Evolutionary conservation across 305 asterid species (phyloP).

Genomic region (Solanum hybrid): DNA sequence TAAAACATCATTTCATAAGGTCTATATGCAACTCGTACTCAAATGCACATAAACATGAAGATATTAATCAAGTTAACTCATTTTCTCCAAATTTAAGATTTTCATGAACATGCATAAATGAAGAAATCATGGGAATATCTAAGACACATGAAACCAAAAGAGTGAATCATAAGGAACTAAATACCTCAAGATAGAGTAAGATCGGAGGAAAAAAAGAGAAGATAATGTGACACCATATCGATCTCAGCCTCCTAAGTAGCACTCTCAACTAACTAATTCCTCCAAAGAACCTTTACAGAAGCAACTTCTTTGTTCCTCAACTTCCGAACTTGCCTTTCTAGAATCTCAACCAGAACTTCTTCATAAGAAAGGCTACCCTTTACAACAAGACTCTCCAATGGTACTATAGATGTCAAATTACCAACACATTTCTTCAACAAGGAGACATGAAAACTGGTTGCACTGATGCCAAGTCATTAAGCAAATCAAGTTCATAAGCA

Average conservation of each 20-base stretch:
- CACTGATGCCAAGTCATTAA: background rate
- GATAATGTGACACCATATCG: background rate
- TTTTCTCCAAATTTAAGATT: background rate
- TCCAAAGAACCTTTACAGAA: background rate
- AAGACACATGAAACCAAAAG: background rate
- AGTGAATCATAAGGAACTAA: background rate
- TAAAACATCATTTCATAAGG: background rate
- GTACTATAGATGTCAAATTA: background rate
- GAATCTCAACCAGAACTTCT: background rate
- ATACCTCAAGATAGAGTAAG: background rate
- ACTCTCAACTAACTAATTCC: background rate
- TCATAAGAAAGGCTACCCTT: background rate
- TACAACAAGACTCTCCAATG: background rate
- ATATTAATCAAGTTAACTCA: background rate
- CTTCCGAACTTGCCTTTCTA: background rate
- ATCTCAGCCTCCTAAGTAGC: background rate
- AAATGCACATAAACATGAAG: background rate
- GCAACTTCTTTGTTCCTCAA: background rate
- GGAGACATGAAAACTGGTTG: background rate
- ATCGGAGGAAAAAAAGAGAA: background rate
- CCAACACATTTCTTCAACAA: background rate
- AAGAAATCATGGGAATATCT: background rate
- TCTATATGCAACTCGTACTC: background rate
- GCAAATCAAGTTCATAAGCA: background rate
- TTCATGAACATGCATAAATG: background rate